Base-by-base conservation (phyloP, 345 rosid species). In the Conringia planisiliqua region DNA sequence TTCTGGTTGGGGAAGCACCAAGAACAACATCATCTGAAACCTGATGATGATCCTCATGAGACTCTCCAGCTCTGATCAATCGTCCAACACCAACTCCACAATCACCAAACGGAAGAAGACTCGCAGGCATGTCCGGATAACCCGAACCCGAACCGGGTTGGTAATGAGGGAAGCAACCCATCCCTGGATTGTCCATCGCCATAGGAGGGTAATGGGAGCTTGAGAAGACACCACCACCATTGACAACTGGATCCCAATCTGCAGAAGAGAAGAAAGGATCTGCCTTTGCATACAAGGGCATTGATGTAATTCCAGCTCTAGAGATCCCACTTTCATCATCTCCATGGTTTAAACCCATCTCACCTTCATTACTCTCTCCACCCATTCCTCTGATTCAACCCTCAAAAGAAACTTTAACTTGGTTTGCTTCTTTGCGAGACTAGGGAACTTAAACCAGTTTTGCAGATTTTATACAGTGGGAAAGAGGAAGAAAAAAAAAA, bases 201-300 rank as follows among this genome's bases (percentile, higher is more conserved):
- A 80, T 73, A 62, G 91, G 82, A 42, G 73, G 66, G 73, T 81
- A 88, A 47, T 81, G 84, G 20, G 89, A 84, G 75, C 73, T 82
- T 17, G 83, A 70, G 75, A 84, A 88, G 68, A 84, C 92, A 70
- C 60, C 51, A 66, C 60, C 51, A 39, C 79, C 87, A 73, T 82
- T 78, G 64, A 89, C 86, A 70, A 85, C 69, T 20, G 92, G 86
- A 84, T 91, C 96, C 97, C 97, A 94, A 74, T 87, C 88, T 43
- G 96, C 79, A 59, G 97, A 74, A 82, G 85, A 78, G 80, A 84
- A 90, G 84, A 86, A 91, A 69, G 87, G 82, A 68, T 86, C 88
- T 48, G 76, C 66, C 73, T 81, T 86, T 74, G 33, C 47, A 74
- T 78, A 77, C 81, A 81, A 50, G 18, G 86, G 64, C 78, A 81